Evolutionary conservation across 306 rosid species (phyloP).

Genomic region (Inga oerstediana): DNA sequence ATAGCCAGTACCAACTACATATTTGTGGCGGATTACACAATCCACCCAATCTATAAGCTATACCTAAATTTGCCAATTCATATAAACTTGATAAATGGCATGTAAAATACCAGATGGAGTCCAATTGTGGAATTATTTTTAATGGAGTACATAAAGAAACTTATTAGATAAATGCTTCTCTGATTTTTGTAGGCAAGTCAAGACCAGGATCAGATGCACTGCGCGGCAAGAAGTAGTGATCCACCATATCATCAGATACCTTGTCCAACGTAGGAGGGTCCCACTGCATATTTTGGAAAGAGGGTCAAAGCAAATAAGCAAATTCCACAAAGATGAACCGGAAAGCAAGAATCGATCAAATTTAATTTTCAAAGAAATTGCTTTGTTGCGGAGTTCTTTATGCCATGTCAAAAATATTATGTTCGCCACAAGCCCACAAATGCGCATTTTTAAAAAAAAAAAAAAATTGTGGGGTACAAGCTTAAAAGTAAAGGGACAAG

Average conservation of each 20-base stretch:
- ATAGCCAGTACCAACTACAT: neutral
- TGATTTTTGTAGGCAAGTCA: constrained; percentile 65
- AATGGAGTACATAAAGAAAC: neutral
- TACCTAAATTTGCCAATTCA: neutral
- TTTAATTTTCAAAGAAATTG: neutral
- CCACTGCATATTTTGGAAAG: constrained; percentile 65
- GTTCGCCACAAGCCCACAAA: neutral
- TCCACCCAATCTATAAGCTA: neutral
- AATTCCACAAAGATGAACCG: neutral
- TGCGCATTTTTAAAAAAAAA: neutral
- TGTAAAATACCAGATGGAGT: constrained; percentile 24
- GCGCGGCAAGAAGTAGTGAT: constrained; percentile 66
- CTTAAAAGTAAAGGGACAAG: neutral
- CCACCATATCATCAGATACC: constrained; percentile 84
- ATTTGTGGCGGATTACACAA: neutral
- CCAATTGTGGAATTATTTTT: neutral
- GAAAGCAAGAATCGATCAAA: neutral
- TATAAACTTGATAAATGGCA: constrained; percentile 19
- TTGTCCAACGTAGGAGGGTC: constrained; percentile 87
- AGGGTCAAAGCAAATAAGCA: neutral
- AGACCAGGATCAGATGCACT: constrained; percentile 70
- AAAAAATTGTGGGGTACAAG: neutral
- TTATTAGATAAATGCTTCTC: constrained; percentile 66
- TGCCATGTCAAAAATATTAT: neutral
- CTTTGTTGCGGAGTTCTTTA: neutral